These are phyloP conservation scores for Gynochthodes officinalis DNA, from an alignment of 257 asterid species.

Conservation along the genomic window DNA sequence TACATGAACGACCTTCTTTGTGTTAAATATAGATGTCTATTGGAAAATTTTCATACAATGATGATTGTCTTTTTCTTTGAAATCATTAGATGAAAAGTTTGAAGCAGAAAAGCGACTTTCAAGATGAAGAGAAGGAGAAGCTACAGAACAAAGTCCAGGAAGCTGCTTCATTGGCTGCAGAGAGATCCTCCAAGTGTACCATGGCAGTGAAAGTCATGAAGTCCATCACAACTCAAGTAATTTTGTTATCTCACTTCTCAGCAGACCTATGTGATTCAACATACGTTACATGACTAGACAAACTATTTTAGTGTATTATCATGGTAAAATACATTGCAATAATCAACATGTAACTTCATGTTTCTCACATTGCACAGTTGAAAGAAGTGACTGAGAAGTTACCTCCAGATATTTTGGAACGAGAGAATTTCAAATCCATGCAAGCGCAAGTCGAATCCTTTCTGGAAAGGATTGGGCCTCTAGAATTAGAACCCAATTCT, in stretches of 20 bases:
- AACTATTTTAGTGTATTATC: not conserved
- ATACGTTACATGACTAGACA: not conserved
- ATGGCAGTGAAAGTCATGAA: conserved; percentile 55
- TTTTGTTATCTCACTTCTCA: conserved; percentile 11
- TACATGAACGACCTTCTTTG: not conserved
- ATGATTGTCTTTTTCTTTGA: conserved; percentile 2
- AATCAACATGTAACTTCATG: conserved; percentile 7
- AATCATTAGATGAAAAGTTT: conserved; percentile 48
- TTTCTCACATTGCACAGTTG: conserved; percentile 42
- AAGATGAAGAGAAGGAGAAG: conserved; percentile 63
- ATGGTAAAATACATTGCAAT: not conserved
- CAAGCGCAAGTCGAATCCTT: conserved; percentile 49
- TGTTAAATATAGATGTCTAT: not conserved
- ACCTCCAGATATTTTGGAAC: conserved; percentile 60
- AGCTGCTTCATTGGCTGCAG: conserved; percentile 52
- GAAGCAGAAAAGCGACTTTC: conserved; percentile 62
- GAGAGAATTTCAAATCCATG: conserved; percentile 39
- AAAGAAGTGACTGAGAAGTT: conserved; percentile 55
- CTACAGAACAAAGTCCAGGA: conserved; percentile 48
- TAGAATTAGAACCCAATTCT: conserved; percentile 32
- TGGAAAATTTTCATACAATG: not conserved
- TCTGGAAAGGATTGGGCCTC: conserved; percentile 34
- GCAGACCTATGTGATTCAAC: not conserved
- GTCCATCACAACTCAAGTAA: conserved; percentile 61
- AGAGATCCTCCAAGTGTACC: conserved; percentile 53